Evolutionary conservation across 1,284 basidiomycete genomes (phyloP).

Genomic region (Mycena sp.): DNA sequence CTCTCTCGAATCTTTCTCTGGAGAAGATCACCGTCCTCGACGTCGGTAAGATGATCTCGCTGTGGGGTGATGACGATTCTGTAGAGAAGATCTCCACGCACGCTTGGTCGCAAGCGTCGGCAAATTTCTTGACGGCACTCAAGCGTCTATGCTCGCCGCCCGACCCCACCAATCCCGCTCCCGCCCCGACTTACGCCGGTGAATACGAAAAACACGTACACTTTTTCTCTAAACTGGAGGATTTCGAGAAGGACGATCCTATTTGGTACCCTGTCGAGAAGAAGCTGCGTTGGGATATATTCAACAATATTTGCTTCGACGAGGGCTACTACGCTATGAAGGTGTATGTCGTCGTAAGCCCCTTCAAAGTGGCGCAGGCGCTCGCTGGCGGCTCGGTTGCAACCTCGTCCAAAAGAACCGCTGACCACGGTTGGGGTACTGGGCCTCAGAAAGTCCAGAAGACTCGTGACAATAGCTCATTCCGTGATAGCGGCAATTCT

Average conservation of each 20-base stretch:
- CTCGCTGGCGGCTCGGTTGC: not conserved
- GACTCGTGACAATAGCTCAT: not conserved
- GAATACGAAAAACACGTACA: not conserved
- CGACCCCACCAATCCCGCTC: not conserved
- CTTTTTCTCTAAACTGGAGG: not conserved
- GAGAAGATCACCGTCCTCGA: not conserved
- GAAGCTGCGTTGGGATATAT: not conserved
- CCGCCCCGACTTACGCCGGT: too few relatives aligned
- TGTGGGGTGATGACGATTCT: not conserved
- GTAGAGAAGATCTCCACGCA: not conserved
- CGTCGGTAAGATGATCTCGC: not conserved
- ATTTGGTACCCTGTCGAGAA: not conserved
- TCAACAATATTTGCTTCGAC: not conserved
- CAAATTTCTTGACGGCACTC: not conserved
- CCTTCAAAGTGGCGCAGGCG: not conserved
- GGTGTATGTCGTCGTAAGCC: not conserved
- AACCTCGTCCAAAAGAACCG: not conserved
- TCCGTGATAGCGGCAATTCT: not conserved
- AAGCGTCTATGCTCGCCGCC: not conserved
- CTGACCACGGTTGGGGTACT: not conserved
- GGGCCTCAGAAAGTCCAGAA: not conserved
- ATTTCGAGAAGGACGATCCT: not conserved
- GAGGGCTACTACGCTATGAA: not conserved
- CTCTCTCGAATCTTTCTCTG: not conserved
- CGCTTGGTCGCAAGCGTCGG: not conserved